phyloP scores from a whole-genome alignment of 768 basidiomycete genomes.

The Tylopilus subfusipes region DNA sequence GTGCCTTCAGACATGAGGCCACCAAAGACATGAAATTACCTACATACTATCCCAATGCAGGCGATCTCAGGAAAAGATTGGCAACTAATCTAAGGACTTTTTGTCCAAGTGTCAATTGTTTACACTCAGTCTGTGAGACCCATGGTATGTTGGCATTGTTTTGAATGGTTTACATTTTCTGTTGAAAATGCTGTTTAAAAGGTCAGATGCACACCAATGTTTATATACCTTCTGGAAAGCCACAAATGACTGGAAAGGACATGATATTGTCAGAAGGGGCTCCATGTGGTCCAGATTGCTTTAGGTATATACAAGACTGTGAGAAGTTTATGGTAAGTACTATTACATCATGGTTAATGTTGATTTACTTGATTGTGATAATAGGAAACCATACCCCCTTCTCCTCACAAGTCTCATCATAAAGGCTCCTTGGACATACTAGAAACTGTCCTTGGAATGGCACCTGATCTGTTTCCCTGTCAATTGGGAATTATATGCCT shows the following conservation, averaged over 20 bases:
- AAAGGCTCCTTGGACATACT: constrained; percentile 23
- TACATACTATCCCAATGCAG: constrained; percentile 13
- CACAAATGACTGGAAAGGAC: constrained; percentile 17
- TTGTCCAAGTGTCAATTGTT: constrained; percentile 46
- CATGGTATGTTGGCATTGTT: constrained; percentile 31
- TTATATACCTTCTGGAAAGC: constrained; percentile 22
- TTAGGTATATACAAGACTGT: constrained; percentile 24
- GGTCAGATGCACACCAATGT: background rate
- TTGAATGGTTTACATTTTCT: background rate
- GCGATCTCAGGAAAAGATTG: constrained; percentile 34
- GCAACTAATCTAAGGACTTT: constrained; percentile 34
- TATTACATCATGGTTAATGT: fast-evolving
- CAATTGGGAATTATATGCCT: constrained; percentile 46
- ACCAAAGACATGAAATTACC: background rate
- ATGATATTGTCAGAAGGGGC: constrained; percentile 28
- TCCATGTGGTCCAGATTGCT: constrained; percentile 33
- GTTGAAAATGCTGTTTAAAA: background rate
- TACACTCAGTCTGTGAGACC: constrained; percentile 37
- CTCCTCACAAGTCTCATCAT: constrained; percentile 4
- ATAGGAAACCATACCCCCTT: constrained; percentile 25
- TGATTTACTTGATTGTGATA: background rate
- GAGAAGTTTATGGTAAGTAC: constrained; percentile 21
- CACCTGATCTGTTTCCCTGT: constrained; percentile 48
- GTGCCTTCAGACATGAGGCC: constrained; percentile 6
- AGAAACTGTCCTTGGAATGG: constrained; percentile 37